These are phyloP conservation scores for Cenchrus fungigraminus DNA, from an alignment of 176 grass and related monocot species.

Conservation along the genomic window DNA sequence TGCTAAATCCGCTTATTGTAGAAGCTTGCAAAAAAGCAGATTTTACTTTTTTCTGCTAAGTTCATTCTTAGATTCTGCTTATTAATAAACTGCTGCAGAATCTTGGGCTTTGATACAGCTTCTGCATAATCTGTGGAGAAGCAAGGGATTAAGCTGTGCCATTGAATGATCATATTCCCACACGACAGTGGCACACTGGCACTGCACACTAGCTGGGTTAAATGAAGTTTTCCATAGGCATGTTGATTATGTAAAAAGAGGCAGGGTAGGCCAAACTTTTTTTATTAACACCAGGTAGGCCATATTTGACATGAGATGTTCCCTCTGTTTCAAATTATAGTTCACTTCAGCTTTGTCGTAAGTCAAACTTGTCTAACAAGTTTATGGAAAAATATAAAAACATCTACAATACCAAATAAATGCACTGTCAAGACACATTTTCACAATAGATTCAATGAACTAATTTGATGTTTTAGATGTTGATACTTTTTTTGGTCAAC, in stretches of 20 bases:
- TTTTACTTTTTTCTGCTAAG: not conserved
- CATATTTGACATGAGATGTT: not conserved
- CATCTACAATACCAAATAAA: too few species aligned
- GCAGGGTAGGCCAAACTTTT: not conserved
- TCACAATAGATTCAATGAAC: too few species aligned
- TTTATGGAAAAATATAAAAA: too few species aligned
- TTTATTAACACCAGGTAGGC: not conserved
- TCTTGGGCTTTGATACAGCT: not conserved
- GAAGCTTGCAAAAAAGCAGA: not conserved
- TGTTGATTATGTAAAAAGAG: not conserved
- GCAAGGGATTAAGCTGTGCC: not conserved
- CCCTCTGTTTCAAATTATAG: too few species aligned
- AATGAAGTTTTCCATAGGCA: not conserved
- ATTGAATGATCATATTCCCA: not conserved
- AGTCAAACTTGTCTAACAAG: too few species aligned
- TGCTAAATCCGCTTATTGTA: not conserved
- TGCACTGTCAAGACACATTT: too few species aligned
- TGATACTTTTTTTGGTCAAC: too few species aligned
- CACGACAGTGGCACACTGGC: not conserved
- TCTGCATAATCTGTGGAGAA: not conserved
- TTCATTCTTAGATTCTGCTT: conserved; percentile 11
- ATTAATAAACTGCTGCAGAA: not conserved
- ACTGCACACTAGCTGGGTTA: not conserved
- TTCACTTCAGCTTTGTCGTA: too few species aligned
- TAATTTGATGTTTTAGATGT: too few species aligned